phyloP scores from a whole-genome alignment of 2,329 filamentous ascomycete species.

The Aspergillus felis region DNA sequence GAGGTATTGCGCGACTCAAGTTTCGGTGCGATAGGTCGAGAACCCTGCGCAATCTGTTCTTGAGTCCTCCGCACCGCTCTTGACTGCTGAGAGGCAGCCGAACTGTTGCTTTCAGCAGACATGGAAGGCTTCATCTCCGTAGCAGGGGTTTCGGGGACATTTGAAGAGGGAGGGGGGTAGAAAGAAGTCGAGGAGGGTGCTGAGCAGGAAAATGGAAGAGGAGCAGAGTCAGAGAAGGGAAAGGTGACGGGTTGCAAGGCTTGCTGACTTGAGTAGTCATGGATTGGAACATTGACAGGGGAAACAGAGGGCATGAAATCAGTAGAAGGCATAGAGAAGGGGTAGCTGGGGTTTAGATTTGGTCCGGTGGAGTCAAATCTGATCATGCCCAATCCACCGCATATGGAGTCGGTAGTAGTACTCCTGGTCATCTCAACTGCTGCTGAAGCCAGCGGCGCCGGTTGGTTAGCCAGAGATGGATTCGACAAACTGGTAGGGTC shows the following conservation, averaged over 20 bases:
- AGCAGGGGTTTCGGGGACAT: slow-evolving; percentile 36
- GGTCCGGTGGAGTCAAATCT: slow-evolving; percentile 40
- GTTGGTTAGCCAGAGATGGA: slow-evolving; percentile 19
- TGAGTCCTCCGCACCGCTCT: slow-evolving; percentile 45
- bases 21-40: slow-evolving; percentile 51
- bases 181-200: slow-evolving; percentile 32
- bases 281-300: slow-evolving; percentile 26
- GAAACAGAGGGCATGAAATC: slow-evolving; percentile 26
- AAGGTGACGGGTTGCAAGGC: slow-evolving; percentile 21
- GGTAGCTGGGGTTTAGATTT: slow-evolving; percentile 29
- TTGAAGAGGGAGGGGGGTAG: slow-evolving; percentile 21
- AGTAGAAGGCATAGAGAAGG: slow-evolving; percentile 26
- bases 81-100: slow-evolving; percentile 42
- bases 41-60: slow-evolving; percentile 46
- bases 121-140: slow-evolving; percentile 50
- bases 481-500: slow-evolving; percentile 4
- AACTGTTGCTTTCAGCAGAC: slow-evolving; percentile 46
- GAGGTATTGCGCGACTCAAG: slow-evolving; percentile 31
- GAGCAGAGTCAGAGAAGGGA: slow-evolving; percentile 29
- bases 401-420: slow-evolving; percentile 43
- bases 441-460: slow-evolving; percentile 23
- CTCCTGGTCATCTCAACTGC: slow-evolving; percentile 44
- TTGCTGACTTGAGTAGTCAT: slow-evolving; percentile 22
- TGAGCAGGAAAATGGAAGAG: slow-evolving; percentile 33
- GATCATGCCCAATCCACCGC: slow-evolving; percentile 43